These are phyloP conservation scores for Aurinia saxatilis DNA, from an alignment of 345 rosid species.

Conservation along the genomic window DNA sequence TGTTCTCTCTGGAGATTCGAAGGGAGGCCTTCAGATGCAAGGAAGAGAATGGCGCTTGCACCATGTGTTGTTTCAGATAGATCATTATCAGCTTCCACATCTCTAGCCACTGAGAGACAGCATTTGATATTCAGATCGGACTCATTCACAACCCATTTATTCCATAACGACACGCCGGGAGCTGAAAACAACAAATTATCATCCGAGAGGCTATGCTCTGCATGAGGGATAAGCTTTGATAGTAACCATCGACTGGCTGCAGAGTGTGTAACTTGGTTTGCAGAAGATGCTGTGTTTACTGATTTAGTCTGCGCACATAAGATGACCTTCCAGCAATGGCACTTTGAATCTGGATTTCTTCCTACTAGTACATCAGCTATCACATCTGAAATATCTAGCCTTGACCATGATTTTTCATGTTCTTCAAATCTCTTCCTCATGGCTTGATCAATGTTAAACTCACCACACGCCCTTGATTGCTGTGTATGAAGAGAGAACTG, in stretches of 20 bases:
- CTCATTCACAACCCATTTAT: constrained; percentile 48
- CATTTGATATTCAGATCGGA: constrained; percentile 39
- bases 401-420: constrained; percentile 69
- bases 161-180: constrained; percentile 77
- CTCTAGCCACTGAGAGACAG: constrained; percentile 66
- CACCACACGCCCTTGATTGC: constrained; percentile 35
- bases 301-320: constrained; percentile 41
- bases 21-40: constrained; percentile 53
- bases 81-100: constrained; percentile 33
- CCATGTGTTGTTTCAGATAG: constrained; percentile 41
- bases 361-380: constrained; percentile 35
- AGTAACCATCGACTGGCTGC: constrained; percentile 57
- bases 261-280: constrained; percentile 24
- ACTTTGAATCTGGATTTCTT: constrained; percentile 59
- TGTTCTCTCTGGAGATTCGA: constrained; percentile 52
- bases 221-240: constrained; percentile 67
- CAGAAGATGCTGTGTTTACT: constrained; percentile 25
- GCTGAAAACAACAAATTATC: constrained; percentile 44
- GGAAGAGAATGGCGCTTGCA: constrained; percentile 73
- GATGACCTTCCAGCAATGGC: constrained; percentile 79
- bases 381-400: constrained; percentile 77
- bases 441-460: constrained; percentile 64
- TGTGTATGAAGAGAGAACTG: constrained; percentile 26
- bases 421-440: constrained; percentile 59
- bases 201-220: constrained; percentile 26